These are phyloP conservation scores for Kluyveromyces sp. DNA, from an alignment of 1,139 yeast species.

Conservation along the genomic window DNA sequence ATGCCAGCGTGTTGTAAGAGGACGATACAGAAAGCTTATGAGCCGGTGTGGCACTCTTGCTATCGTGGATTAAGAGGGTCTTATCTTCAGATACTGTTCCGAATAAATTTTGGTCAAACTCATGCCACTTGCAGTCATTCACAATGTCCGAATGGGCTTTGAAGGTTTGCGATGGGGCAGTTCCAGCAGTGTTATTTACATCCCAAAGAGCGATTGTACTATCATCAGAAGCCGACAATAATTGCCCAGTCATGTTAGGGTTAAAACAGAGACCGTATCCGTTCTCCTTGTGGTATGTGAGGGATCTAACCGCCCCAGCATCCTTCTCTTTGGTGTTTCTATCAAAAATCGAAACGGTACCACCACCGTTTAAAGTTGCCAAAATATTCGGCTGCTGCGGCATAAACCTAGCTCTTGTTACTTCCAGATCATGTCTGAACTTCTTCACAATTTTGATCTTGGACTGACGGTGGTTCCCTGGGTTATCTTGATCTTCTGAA, in stretches of 20 bases:
- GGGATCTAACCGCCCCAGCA: conserved; percentile 23
- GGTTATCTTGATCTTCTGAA: conserved; percentile 27
- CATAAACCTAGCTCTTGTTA: conserved; percentile 77
- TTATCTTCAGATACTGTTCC: conserved; percentile 73
- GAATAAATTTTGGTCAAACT: conserved; percentile 40
- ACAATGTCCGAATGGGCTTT: conserved; percentile 49
- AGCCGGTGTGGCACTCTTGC: conserved; percentile 32
- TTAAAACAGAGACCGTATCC: conserved; percentile 75
- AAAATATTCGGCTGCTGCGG: conserved; percentile 63
- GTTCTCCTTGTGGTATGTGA: conserved; percentile 53
- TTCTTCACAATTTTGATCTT: conserved; percentile 60
- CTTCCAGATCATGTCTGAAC: conserved; percentile 48
- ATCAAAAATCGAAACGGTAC: conserved; percentile 65
- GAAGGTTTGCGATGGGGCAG: conserved; percentile 30
- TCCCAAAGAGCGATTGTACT: conserved; percentile 55
- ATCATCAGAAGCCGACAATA: conserved; percentile 62
- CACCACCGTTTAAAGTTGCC: conserved; percentile 74
- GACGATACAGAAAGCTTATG: conserved; percentile 33
- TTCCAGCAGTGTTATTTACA: conserved; percentile 22
- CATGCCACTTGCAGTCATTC: conserved; percentile 71
- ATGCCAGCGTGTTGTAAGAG: conserved; percentile 54
- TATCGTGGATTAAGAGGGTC: conserved; percentile 59
- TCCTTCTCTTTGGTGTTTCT: conserved; percentile 30
- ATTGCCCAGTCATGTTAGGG: conserved; percentile 39
- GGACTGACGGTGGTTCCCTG: conserved; percentile 32